Evolutionary conservation across 2,329 filamentous ascomycete genomes (phyloP).

Genomic region (Sclerotinia spermophila): DNA sequence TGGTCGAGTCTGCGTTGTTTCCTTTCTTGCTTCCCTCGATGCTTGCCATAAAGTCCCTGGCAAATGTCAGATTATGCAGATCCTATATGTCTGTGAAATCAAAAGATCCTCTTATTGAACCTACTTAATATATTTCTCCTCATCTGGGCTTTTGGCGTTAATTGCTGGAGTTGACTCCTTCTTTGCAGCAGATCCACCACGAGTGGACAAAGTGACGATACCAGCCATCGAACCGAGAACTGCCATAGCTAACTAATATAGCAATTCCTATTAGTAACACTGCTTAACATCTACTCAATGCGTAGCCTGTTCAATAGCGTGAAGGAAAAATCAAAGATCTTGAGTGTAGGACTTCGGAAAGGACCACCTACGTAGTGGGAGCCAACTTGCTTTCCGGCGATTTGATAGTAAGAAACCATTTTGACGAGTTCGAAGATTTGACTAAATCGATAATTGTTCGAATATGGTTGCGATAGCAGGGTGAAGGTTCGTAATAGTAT

Average conservation of each 20-base stretch:
- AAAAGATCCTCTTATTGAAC: slow-evolving; percentile 16
- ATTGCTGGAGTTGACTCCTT: slow-evolving; percentile 35
- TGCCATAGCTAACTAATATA: slow-evolving; percentile 35
- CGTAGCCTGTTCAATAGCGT: slow-evolving; percentile 19
- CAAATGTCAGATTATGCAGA: slow-evolving; percentile 1
- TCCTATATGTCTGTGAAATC: not conserved
- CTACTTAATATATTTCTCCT: slow-evolving; percentile 40
- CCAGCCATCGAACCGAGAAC: slow-evolving; percentile 32
- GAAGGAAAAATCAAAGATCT: slow-evolving; percentile 22
- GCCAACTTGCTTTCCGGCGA: slow-evolving; percentile 37
- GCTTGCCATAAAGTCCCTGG: slow-evolving; percentile 21
- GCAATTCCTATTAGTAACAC: slow-evolving; percentile 23
- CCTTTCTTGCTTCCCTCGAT: slow-evolving; percentile 30
- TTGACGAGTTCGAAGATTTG: slow-evolving; percentile 24
- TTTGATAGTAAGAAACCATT: slow-evolving; percentile 37
- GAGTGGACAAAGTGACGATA: slow-evolving; percentile 22
- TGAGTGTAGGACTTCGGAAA: slow-evolving; percentile 5
- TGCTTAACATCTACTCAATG: not conserved
- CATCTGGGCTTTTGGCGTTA: slow-evolving; percentile 37
- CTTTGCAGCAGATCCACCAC: slow-evolving; percentile 31
- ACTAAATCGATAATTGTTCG: not conserved
- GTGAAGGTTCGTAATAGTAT: slow-evolving; percentile 5
- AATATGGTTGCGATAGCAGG: slow-evolving; percentile 1
- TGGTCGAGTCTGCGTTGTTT: slow-evolving; percentile 16
- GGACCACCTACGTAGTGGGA: slow-evolving; percentile 36